A percentile compares a stretch with the other conserved stretches of the same genome.
phyloP scores from a whole-genome alignment of 768 basidiomycete genomes.

The Tylopilus sp. region DNA sequence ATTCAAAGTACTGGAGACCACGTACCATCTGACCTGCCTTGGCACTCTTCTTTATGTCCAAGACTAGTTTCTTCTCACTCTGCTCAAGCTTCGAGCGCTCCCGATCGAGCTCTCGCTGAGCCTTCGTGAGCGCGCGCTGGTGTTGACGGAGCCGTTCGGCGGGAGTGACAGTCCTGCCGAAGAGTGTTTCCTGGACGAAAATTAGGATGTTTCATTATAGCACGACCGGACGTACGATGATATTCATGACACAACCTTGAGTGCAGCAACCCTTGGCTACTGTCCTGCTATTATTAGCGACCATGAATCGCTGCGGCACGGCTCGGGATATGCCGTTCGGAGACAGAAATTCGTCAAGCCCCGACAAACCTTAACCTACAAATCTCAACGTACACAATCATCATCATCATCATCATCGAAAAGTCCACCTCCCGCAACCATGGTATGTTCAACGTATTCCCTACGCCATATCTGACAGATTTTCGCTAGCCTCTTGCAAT shows the following conservation, averaged over 20 bases:
- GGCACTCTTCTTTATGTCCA: slow-evolving; percentile 95
- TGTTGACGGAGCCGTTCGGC: slow-evolving; percentile 96
- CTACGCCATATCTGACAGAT: slow-evolving; percentile 4
- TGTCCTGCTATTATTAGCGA: background rate
- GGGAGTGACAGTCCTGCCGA: slow-evolving; percentile 91
- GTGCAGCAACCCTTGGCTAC: slow-evolving; percentile 12
- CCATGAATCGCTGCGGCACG: background rate
- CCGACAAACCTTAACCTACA: slow-evolving; percentile 25
- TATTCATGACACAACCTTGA: slow-evolving; percentile 57
- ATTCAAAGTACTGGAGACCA: background rate
- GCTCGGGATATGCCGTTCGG: slow-evolving; percentile 18
- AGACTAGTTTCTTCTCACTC: slow-evolving; percentile 94
- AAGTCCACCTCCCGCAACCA: slow-evolving; percentile 10
- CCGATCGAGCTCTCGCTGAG: slow-evolving; percentile 96
- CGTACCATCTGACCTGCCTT: slow-evolving; percentile 91
- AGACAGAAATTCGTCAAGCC: slow-evolving; percentile 15
- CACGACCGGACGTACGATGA: slow-evolving; percentile 48
- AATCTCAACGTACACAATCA: slow-evolving; percentile 18
- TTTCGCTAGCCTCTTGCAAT: slow-evolving; percentile 85
- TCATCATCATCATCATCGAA: slow-evolving; percentile 24
- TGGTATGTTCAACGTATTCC: slow-evolving; percentile 12
- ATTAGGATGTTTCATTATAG: slow-evolving; percentile 8
- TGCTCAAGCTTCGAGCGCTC: slow-evolving; percentile 93
- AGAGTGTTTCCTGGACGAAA: slow-evolving; percentile 77
- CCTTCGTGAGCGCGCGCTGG: slow-evolving; percentile 93